phyloP scores from a whole-genome alignment of 192 early-diverging fungal genomes.

The Polychytrium aggregatum region DNA sequence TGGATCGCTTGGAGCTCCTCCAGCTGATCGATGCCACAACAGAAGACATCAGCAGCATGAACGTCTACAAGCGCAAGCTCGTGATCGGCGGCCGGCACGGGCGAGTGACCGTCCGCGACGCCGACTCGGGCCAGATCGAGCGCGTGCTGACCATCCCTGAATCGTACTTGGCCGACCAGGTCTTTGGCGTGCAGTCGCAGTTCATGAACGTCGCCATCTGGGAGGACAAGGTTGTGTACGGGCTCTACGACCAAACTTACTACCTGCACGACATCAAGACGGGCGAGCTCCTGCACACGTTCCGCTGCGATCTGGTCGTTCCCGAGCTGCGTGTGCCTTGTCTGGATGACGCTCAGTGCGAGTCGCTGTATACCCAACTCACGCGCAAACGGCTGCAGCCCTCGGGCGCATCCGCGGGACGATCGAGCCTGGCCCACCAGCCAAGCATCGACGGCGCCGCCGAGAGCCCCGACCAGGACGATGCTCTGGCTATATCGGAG shows the following conservation, averaged over 20 bases:
- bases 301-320: no score
- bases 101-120: slow-evolving; percentile 19
- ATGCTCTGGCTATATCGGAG: no score
- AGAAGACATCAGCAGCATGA: slow-evolving; percentile 24
- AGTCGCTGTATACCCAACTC: no score
- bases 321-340: no score
- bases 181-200: slow-evolving; percentile 10
- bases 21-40: slow-evolving; percentile 14
- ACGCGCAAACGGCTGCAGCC: no score
- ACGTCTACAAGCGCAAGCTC: slow-evolving; percentile 21
- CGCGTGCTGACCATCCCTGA: slow-evolving; percentile 12
- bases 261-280: no score
- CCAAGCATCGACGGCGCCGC: no score
- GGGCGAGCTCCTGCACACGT: no score
- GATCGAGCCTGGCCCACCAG: no score
- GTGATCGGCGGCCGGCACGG: slow-evolving; percentile 21
- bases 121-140: slow-evolving; percentile 8
- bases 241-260: slow-evolving; percentile 15
- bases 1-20: slow-evolving; percentile 11
- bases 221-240: slow-evolving; percentile 24
- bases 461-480: no score
- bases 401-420: no score
- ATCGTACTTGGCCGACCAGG: slow-evolving; percentile 7
- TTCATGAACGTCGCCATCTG: slow-evolving; percentile 22
- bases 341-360: no score